phyloP scores from a whole-genome alignment of 2,329 filamentous ascomycete species.

The Colletotrichum tabaci region DNA sequence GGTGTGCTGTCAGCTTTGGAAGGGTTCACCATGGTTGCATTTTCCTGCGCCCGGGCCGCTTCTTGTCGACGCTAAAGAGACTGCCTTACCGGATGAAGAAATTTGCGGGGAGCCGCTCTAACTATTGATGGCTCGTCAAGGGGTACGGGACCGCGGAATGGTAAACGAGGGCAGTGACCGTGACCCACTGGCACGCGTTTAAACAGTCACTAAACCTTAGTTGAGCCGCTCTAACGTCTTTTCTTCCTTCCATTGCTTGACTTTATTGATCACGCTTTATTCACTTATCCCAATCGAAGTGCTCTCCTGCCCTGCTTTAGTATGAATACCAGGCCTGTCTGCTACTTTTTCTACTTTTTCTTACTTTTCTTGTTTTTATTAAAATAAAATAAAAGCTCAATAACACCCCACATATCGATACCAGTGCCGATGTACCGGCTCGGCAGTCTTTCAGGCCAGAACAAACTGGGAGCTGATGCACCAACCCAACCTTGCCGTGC shows the following conservation, averaged over 20 bases:
- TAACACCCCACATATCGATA: background rate
- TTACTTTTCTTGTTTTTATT: too few relatives aligned
- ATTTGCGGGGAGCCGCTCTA: background rate
- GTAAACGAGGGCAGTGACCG: background rate
- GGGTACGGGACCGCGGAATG: background rate
- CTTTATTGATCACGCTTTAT: background rate
- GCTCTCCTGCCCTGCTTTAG: background rate
- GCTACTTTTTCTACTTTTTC: too few relatives aligned
- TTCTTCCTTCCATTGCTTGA: background rate
- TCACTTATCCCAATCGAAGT: background rate
- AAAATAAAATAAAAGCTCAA: background rate
- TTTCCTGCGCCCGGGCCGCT: conserved; percentile 6
- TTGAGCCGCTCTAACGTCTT: conserved; percentile 41
- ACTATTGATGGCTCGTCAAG: background rate
- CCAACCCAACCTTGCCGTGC: conserved; percentile 14
- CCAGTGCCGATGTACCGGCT: conserved; percentile 23
- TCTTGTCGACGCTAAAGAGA: background rate
- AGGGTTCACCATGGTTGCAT: conserved; percentile 4
- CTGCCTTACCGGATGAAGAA: background rate
- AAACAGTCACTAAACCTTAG: conserved; percentile 40
- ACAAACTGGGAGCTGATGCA: background rate
- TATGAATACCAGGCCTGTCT: background rate
- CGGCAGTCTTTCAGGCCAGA: conserved; percentile 5
- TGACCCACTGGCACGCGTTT: conserved; percentile 13
- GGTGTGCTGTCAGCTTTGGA: conserved; percentile 7